Base-by-base conservation (phyloP, 345 rosid genomes). In the Carallia pectinifolia region DNA sequence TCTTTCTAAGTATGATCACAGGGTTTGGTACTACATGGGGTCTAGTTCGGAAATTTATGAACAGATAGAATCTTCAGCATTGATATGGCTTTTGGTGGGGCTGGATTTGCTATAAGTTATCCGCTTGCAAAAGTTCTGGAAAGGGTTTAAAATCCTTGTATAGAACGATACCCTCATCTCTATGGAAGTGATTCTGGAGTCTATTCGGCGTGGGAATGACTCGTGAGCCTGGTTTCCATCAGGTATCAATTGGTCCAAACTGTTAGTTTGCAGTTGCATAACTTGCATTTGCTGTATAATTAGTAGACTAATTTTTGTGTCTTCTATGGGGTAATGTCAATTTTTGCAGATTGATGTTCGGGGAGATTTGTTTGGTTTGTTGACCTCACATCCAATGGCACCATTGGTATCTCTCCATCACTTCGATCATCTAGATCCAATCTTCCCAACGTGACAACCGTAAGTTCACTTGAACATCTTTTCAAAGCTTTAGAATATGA, bases 151-250 rank as follows among this genome's bases (percentile, higher is more conserved):
- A 96, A 94, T 84, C 85, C 95, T 16, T 94, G 98, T 67, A 81
- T 91, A n/a, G 80, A 85, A 65, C 68, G 98, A 15, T 90, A 91
- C 67, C 90, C 91, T 23, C 95, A 88, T 86, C 85, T 94, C 30
- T 91, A 90, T 40, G 96, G 96, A 55, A 89, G 95, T 16, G 98
- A 91, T 71, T 73, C 90, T 18, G 80, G 98, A 66, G 47, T 91
- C 63, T 84, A 80, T 66, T 79, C 19, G 95, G 98, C 6, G 82
- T 94, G 17, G 84, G 83, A 30, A 70, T 86, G 70, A 84, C 91
- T 23, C 85, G 62, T 18, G 98, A 94, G 68, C 90, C 97, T 8
- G 97, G 98, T 44, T 94, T 94, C 71, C 98, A 91, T 84, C 97
- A 93, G 98, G 97, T 93, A 23, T 19, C 59, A 8, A 7, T 23